Conservation (phyloP, 2,329 filamentous ascomycete species). For the Aurifilum marmelostoma region DNA sequence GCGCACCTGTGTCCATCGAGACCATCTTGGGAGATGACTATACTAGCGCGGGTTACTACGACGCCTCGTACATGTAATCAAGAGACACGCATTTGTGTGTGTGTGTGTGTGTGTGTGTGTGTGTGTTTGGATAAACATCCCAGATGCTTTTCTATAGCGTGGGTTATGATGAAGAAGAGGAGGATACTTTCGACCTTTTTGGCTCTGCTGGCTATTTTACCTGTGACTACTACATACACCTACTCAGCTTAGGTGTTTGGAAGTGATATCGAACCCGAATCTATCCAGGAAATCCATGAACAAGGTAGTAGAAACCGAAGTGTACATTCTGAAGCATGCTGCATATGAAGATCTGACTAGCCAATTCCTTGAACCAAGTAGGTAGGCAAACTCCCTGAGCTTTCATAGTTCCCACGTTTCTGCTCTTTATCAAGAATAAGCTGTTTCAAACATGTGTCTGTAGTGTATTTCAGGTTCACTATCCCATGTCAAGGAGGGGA, state of each 20-base stretch:
- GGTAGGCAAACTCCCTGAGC: background rate
- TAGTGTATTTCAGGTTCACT: no score
- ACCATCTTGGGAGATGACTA: constrained; percentile 37
- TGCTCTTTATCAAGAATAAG: background rate
- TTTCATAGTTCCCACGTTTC: background rate
- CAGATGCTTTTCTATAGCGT: background rate
- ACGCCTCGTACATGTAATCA: constrained; percentile 35
- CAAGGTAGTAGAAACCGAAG: background rate
- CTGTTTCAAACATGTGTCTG: no score
- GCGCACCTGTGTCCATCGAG: constrained; percentile 39
- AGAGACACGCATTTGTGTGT: background rate
- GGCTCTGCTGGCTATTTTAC: background rate
- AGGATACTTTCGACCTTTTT: background rate
- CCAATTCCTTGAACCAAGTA: background rate
- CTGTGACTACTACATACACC: background rate
- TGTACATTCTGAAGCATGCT: background rate
- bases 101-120: no score
- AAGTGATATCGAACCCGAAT: background rate
- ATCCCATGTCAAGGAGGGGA: no score
- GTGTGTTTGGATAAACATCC: no score
- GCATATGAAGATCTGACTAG: background rate
- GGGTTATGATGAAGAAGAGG: background rate
- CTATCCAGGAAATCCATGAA: background rate
- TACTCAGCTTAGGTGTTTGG: background rate
- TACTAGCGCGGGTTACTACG: constrained; percentile 35